Percentiles rank a stretch among this genome's conserved stretches.
These are phyloP conservation scores for Echium plantagineum DNA, from an alignment of 257 asterid genomes.

Conservation along the genomic window DNA sequence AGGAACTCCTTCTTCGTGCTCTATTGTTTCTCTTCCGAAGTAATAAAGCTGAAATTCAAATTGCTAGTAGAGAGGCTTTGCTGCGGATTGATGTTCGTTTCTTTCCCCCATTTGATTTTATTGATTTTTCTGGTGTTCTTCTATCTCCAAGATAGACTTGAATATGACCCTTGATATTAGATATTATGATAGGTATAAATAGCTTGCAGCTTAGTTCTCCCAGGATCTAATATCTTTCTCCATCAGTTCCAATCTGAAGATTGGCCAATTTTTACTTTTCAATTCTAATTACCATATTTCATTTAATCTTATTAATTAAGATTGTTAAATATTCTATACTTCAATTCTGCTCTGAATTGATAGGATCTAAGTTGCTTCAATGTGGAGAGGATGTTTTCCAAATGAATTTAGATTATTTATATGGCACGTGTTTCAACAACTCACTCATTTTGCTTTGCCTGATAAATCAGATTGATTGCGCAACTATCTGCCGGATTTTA, in stretches of 20 bases:
- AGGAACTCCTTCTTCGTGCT: conserved; percentile 52
- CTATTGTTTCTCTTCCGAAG: conserved; percentile 59
- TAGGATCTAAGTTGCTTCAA: too few species aligned
- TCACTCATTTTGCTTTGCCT: conserved; percentile 11
- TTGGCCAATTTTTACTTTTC: too few species aligned
- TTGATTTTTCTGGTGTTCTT: background rate
- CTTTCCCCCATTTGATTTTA: conserved; percentile 7
- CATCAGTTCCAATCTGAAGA: too few species aligned
- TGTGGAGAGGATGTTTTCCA: background rate
- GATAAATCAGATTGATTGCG: conserved; percentile 49
- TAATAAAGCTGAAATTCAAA: conserved; percentile 46
- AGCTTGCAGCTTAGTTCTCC: too few species aligned
- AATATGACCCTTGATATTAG: background rate
- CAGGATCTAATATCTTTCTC: too few species aligned
- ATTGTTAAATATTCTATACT: too few species aligned
- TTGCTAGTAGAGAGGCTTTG: conserved; percentile 60
- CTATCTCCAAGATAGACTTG: background rate
- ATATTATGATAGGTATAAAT: too few species aligned
- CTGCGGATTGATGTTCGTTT: conserved; percentile 58
- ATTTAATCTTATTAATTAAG: too few species aligned
- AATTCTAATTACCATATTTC: too few species aligned
- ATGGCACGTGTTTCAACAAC: background rate
- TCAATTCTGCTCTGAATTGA: too few species aligned
- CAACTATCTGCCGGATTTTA: conserved; percentile 41
- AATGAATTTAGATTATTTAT: background rate